These are phyloP conservation scores for Vicia faba DNA, from an alignment of 306 rosid species.

Conservation along the genomic window DNA sequence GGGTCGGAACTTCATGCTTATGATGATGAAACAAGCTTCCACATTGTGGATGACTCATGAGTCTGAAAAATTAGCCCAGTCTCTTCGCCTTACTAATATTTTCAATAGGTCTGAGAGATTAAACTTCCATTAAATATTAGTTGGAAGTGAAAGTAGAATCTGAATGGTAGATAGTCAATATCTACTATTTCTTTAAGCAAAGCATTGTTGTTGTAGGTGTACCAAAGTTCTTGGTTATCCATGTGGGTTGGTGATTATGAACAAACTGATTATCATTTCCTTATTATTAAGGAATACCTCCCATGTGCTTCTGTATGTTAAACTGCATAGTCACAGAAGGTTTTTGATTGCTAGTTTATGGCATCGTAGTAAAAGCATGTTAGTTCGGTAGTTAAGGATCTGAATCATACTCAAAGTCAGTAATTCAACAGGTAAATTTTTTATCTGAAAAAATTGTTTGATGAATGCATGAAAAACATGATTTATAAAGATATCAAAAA, in stretches of 20 bases:
- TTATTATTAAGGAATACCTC: constrained; percentile 11
- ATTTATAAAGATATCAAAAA: too few relatives aligned
- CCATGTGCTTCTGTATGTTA: constrained; percentile 25
- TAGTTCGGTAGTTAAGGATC: background rate
- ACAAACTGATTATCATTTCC: constrained; percentile 23
- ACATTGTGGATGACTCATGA: too few relatives aligned
- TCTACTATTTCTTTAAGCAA: constrained; percentile 22
- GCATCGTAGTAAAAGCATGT: background rate
- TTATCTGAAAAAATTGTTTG: too few relatives aligned
- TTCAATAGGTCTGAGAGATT: constrained; percentile 37
- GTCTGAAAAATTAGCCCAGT: constrained; percentile 43
- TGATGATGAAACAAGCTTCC: too few relatives aligned
- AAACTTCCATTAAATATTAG: constrained; percentile 36
- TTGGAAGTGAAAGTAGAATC: constrained; percentile 30
- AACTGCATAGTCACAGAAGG: constrained; percentile 8
- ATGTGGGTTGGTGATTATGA: constrained; percentile 32
- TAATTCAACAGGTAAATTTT: too few relatives aligned
- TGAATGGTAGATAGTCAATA: constrained; percentile 32
- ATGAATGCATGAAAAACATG: too few relatives aligned
- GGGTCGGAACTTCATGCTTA: too few relatives aligned
- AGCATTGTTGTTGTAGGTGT: constrained; percentile 38
- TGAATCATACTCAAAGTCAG: background rate
- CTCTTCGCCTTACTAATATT: constrained; percentile 46
- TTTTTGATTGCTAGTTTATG: background rate
- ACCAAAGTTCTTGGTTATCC: constrained; percentile 26